These are phyloP conservation scores for Claviceps maximensis DNA, from an alignment of 2,329 filamentous ascomycete genomes.

Conservation along the genomic window DNA sequence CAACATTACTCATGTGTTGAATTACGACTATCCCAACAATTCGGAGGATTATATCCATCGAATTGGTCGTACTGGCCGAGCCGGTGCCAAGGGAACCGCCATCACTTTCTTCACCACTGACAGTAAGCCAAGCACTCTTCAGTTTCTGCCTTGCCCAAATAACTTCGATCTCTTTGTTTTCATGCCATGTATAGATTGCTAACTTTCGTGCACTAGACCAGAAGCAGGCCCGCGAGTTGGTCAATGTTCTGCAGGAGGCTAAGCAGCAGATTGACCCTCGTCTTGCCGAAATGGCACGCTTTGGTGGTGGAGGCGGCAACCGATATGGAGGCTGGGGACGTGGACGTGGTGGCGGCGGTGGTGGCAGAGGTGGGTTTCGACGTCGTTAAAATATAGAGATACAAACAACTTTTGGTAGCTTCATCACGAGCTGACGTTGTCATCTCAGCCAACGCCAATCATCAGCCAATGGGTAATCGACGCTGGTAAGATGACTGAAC, in stretches of 20 bases:
- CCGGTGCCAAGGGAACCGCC: conserved; percentile 86
- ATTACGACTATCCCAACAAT: conserved; percentile 99
- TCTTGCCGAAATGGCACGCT: conserved; percentile 90
- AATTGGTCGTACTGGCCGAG: conserved; percentile 90
- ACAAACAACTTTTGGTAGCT: conserved; percentile 14
- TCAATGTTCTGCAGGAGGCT: conserved; percentile 82
- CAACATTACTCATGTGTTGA: conserved; percentile 99
- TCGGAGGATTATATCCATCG: conserved; percentile 97
- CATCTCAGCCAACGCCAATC: conserved; percentile 34
- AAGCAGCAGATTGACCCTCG: conserved; percentile 97
- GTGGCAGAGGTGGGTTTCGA: conserved; percentile 34
- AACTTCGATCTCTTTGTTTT: no score
- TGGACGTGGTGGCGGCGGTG: conserved; percentile 31
- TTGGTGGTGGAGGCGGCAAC: conserved; percentile 68
- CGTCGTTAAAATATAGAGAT: conserved; percentile 15
- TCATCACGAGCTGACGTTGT: conserved; percentile 22
- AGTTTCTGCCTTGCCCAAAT: no score
- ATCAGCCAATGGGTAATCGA: conserved; percentile 34
- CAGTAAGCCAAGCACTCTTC: conserved; percentile 52
- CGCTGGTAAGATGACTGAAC: conserved; percentile 30
- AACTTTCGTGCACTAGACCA: conserved; percentile 45
- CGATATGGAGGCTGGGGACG: conserved; percentile 61
- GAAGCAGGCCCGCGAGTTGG: conserved; percentile 93
- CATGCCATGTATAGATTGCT: not conserved
- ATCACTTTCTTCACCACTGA: conserved; percentile 99